phyloP scores from a whole-genome alignment of 192 early-diverging fungal genomes.

The Entophlyctis helioformis region DNA sequence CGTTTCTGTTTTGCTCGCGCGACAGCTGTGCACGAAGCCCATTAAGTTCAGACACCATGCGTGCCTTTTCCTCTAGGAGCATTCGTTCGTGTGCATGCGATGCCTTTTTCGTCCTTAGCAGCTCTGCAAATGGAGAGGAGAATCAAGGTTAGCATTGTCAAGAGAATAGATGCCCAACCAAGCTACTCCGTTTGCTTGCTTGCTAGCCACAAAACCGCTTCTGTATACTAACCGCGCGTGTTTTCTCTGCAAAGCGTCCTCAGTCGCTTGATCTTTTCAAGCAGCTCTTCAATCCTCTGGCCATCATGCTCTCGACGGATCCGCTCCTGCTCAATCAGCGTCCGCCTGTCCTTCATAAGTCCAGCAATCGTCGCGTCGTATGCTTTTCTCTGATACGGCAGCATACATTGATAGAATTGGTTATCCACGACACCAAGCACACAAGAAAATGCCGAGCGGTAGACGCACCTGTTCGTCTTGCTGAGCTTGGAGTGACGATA shows the following conservation, averaged over 20 bases:
- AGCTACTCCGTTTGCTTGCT: too few species aligned
- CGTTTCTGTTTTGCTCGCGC: conserved; percentile 18
- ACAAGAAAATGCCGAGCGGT: background rate
- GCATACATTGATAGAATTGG: background rate
- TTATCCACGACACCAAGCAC: background rate
- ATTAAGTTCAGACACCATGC: conserved; percentile 21
- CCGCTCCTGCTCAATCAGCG: conserved; percentile 28
- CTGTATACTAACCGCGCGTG: conserved; percentile 18
- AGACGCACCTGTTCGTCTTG: conserved; percentile 33
- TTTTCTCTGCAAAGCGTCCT: conserved; percentile 34
- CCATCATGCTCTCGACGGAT: conserved; percentile 27
- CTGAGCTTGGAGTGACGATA: conserved; percentile 34
- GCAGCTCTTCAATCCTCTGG: conserved; percentile 24
- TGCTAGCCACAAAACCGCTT: too few species aligned
- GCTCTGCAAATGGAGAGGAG: conserved; percentile 22
- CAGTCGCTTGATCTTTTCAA: conserved; percentile 19
- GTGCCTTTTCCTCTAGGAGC: conserved; percentile 35
- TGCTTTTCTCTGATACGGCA: conserved; percentile 12
- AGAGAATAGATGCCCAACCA: too few species aligned
- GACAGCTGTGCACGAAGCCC: conserved; percentile 4
- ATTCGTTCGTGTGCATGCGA: conserved; percentile 20
- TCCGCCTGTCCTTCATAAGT: conserved; percentile 27
- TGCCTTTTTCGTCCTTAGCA: conserved; percentile 36
- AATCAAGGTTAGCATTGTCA: too few species aligned
- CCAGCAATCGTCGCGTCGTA: conserved; percentile 32